Base-by-base conservation (phyloP, 2,329 filamentous ascomycete species). In the Diplodia seriata region DNA sequence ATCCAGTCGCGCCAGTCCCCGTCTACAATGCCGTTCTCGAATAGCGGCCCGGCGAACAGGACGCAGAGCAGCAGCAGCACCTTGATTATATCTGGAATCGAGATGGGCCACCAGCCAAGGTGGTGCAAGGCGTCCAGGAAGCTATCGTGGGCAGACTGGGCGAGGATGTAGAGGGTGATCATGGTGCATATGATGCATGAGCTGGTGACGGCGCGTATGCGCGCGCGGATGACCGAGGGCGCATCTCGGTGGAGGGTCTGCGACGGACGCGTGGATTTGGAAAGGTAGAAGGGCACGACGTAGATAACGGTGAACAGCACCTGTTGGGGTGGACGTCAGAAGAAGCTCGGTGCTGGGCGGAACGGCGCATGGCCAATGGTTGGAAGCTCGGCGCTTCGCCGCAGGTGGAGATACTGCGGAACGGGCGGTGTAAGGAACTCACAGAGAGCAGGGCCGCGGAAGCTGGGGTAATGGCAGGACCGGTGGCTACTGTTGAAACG, bases 271-370 rank as follows among this genome's bases (percentile, higher is more conserved):
- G 94, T 96, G 23, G 88, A 85, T 4, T 88, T 80, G 23, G 90
- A 95, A 70, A 94, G 84, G 83, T 99, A 97, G 80, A 98, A 93
- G 29, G 95, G 94, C 3, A 91, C 82, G 73, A 99, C 92, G 81
- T 98, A 99, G 81, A 93, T 81, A 73, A 93, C 79, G n/a, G 93
- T 97, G 80, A 96, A 97, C 70, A 89, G 79, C 70, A 94, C 81
- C 92, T 91, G 70, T 54, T 56, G 12, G 20, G 65, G 18, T 26
- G 20, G 43, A 31, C 23, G 40, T 66, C 36, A 56, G 62, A 66
- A 66, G 65, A 67, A 62, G 53, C 50, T 68, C 50, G 59, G 51
- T 15, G 31, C 43, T 56, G 47, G 38, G 66, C 66, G 50, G 49
- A 38, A 62, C n/a, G 50, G 56, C 47, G 55, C 55, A 54, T 53